Conservation (phyloP, 2,329 filamentous ascomycete species). For the Nothomitra cinnamomea region DNA sequence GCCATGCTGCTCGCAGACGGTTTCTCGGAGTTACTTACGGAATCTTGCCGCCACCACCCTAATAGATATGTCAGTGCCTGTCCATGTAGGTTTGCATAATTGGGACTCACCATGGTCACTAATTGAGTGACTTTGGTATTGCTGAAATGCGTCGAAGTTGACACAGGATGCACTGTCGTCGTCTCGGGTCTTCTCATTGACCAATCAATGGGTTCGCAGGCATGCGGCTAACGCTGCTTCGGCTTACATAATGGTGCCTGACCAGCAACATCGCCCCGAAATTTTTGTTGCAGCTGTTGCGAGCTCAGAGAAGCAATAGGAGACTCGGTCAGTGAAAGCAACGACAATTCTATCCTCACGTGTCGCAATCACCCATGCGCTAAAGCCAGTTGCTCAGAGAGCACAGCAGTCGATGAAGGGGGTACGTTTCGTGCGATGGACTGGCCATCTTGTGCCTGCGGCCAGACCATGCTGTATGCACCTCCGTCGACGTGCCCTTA, state of each 20-base stretch:
- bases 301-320: neutral
- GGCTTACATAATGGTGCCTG: too few relatives aligned
- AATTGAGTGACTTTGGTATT: neutral
- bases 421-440: conserved; percentile 42
- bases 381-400: neutral
- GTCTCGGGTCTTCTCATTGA: too few relatives aligned
- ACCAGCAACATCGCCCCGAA: too few relatives aligned
- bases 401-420: conserved; percentile 34
- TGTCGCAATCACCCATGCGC: neutral
- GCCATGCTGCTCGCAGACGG: neutral
- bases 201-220: too few relatives aligned
- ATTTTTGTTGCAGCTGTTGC: neutral
- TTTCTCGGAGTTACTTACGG: conserved; percentile 32
- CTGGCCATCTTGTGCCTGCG: conserved; percentile 26
- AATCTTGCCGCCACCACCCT: conserved; percentile 66
- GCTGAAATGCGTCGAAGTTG: neutral
- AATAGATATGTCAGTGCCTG: conserved; percentile 1
- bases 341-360: neutral
- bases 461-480: neutral
- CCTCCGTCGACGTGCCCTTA: neutral
- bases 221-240: too few relatives aligned
- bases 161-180: too few relatives aligned
- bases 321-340: neutral
- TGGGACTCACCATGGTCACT: neutral
- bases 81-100: neutral